Percentiles rank a stretch among this genome's conserved stretches.
phyloP scores from a whole-genome alignment of 352 stramenopile species.

The Phytopythium oedochilum region DNA sequence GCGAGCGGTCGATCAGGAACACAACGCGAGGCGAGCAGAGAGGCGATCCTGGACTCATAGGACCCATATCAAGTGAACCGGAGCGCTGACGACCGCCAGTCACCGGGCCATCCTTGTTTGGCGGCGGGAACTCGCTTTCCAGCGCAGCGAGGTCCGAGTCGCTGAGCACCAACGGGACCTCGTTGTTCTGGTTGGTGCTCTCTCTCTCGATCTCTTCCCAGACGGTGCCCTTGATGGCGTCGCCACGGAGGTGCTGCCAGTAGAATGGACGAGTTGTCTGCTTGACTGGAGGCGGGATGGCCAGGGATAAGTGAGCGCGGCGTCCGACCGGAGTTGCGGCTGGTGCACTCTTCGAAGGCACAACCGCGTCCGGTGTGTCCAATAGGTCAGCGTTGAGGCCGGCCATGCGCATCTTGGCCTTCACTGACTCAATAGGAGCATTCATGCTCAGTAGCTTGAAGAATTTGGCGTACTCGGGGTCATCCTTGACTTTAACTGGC shows the following conservation, averaged over 20 bases:
- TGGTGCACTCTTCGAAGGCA: conserved; percentile 11
- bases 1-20: conserved; percentile 67
- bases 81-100: conserved; percentile 28
- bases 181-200: conserved; percentile 45
- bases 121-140: conserved; percentile 61
- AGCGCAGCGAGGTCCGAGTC: conserved; percentile 46
- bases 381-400: conserved; percentile 53
- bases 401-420: conserved; percentile 62
- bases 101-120: conserved; percentile 27
- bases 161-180: conserved; percentile 35
- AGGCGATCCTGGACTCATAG: conserved; percentile 30
- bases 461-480: conserved; percentile 66
- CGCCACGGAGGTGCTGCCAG: conserved; percentile 62
- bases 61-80: conserved; percentile 1
- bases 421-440: conserved; percentile 46
- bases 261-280: conserved; percentile 65
- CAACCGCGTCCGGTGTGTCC: conserved; percentile 48
- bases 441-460: conserved; percentile 70
- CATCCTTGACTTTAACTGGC: conserved; percentile 52
- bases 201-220: conserved; percentile 76
- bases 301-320: conserved; percentile 45
- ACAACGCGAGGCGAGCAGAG: conserved; percentile 53
- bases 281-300: conserved; percentile 60
- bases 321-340: conserved; percentile 14
- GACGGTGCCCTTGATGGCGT: conserved; percentile 66